Percentiles rank a stretch among this genome's conserved stretches.
phyloP scores from a whole-genome alignment of 306 rosid genomes.

The Lathyrus sativus region DNA sequence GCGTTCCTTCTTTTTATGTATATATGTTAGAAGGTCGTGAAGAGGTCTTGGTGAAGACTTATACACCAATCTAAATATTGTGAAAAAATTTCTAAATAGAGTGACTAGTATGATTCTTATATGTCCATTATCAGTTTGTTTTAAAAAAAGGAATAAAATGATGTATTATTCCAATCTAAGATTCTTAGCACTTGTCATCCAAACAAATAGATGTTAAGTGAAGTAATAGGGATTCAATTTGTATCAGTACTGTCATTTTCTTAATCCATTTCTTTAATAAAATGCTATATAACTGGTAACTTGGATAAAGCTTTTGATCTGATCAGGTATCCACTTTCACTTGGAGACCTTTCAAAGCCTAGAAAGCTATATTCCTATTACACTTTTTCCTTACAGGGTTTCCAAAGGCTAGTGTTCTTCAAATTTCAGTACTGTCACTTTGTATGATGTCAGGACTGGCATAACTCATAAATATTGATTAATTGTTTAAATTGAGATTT shows the following conservation, averaged over 20 bases:
- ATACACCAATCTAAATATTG: no score
- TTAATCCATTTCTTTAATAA: not conserved
- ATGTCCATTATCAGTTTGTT: no score
- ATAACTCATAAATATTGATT: not conserved
- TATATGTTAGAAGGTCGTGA: no score
- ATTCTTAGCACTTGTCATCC: conserved; percentile 2
- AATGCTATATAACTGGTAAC: not conserved
- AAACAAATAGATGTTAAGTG: conserved; percentile 30
- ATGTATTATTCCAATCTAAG: conserved; percentile 34
- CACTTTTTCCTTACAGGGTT: conserved; percentile 17
- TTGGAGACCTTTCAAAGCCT: conserved; percentile 39
- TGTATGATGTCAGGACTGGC: no score
- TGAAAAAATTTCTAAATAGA: no score
- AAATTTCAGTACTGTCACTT: not conserved
- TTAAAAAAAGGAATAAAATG: conserved; percentile 25
- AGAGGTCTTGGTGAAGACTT: no score
- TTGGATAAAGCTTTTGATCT: not conserved
- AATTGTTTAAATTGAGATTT: not conserved
- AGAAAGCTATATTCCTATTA: conserved; percentile 13
- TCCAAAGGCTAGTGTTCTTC: conserved; percentile 33
- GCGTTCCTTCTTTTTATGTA: no score
- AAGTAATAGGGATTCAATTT: conserved; percentile 31
- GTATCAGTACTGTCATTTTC: conserved; percentile 11
- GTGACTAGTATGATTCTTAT: no score
- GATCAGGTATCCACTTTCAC: conserved; percentile 35